These are phyloP conservation scores for Groenewaldozyma auringiensis DNA, from an alignment of 1,139 yeast genomes.

Conservation along the genomic window DNA sequence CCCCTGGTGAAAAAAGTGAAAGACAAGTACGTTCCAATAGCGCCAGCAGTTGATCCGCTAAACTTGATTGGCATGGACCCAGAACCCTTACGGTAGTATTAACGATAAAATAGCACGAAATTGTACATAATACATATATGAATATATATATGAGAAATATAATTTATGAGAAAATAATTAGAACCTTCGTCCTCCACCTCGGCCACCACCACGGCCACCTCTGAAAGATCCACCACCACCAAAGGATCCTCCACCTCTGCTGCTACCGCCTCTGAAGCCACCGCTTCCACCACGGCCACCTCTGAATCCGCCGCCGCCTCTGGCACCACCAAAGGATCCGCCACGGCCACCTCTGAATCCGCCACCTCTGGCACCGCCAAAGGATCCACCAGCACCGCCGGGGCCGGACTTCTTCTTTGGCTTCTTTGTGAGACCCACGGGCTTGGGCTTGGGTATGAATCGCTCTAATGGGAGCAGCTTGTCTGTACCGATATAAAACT, in stretches of 20 bases:
- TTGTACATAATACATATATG: neutral
- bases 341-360: conserved; percentile 36
- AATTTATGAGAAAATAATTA: neutral
- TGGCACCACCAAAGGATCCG: conserved; percentile 35
- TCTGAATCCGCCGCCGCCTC: conserved; percentile 24
- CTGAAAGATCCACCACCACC: conserved; percentile 35
- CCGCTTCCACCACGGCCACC: conserved; percentile 37
- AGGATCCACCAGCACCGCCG: conserved; percentile 37
- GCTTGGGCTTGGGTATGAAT: conserved; percentile 79
- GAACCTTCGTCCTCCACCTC: conserved; percentile 17
- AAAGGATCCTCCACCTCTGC: conserved; percentile 39
- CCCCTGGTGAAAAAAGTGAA: conserved; percentile 1
- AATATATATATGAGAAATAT: neutral
- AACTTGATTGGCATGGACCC: neutral
- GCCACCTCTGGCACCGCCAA: conserved; percentile 43
- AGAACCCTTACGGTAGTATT: neutral
- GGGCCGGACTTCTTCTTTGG: conserved; percentile 53
- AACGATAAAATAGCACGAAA: no score
- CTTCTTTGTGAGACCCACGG: conserved; percentile 62
- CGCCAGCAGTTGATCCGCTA: conserved; percentile 1
- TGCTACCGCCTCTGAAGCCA: conserved; percentile 33
- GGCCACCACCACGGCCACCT: conserved; percentile 35
- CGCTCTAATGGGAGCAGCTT: conserved; percentile 92
- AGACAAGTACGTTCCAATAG: neutral
- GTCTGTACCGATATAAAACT: conserved; percentile 91